These are phyloP conservation scores for Vinca minor DNA, from an alignment of 257 asterid genomes.

Conservation along the genomic window DNA sequence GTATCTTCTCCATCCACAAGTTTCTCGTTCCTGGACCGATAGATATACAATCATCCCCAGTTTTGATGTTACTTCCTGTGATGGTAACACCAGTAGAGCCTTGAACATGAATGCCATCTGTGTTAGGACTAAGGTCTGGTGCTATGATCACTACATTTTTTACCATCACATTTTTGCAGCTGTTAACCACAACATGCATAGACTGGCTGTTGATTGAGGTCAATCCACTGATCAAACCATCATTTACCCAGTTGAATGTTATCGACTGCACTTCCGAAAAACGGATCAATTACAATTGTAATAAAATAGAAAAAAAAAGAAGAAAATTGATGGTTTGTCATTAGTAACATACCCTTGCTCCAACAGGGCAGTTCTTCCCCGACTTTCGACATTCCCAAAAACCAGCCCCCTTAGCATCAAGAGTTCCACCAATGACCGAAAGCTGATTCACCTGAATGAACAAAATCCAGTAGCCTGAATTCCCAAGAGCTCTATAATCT, in stretches of 20 bases:
- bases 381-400: slow-evolving; percentile 46
- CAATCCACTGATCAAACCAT: slow-evolving; percentile 33
- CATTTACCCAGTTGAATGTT: slow-evolving; percentile 47
- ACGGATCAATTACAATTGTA: background rate
- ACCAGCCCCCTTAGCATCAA: slow-evolving; percentile 49
- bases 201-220: slow-evolving; percentile 49
- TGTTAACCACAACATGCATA: slow-evolving; percentile 49
- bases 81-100: slow-evolving; percentile 43
- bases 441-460: slow-evolving; percentile 38
- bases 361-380: slow-evolving; percentile 48
- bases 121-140: slow-evolving; percentile 49
- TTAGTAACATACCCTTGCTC: slow-evolving; percentile 61
- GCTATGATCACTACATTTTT: slow-evolving; percentile 41
- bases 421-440: slow-evolving; percentile 38
- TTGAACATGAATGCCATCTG: slow-evolving; percentile 57
- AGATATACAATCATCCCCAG: slow-evolving; percentile 11
- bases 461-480: slow-evolving; percentile 49
- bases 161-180: slow-evolving; percentile 50
- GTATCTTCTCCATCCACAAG: background rate
- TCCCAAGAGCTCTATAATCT: slow-evolving; percentile 31
- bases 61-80: slow-evolving; percentile 23
- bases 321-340: too few relatives aligned
- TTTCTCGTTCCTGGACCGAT: background rate
- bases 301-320: background rate
- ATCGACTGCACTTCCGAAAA: slow-evolving; percentile 40